Conservation (phyloP, 2,329 filamentous ascomycete species). For the Ophiostoma novo-ulmi region DNA sequence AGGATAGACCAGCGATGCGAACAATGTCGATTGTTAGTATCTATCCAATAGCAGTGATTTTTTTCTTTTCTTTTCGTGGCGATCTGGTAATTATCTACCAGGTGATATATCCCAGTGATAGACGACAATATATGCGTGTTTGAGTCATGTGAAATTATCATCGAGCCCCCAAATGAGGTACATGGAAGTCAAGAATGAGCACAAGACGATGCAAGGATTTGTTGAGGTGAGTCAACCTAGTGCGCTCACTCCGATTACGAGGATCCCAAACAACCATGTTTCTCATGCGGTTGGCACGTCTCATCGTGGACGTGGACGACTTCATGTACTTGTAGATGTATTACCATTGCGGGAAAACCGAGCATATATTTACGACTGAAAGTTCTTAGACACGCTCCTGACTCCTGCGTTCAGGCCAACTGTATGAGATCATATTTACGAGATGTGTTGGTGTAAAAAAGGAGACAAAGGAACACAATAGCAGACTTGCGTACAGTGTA, state of each 20-base stretch:
- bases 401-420: slow-evolving; percentile 4
- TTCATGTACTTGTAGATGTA: not conserved
- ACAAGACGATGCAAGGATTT: not conserved
- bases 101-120: not conserved
- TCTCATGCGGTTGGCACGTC: slow-evolving; percentile 2
- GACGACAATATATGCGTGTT: not conserved
- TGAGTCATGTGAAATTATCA: not conserved
- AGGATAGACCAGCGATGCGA: not conserved
- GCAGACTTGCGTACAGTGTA: not conserved
- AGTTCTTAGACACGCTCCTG: slow-evolving; percentile 11
- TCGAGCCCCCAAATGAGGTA: not conserved
- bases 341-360: not conserved
- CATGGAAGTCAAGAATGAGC: not conserved
- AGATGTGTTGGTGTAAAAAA: slow-evolving; percentile 10
- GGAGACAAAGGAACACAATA: not conserved
- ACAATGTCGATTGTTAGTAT: not conserved
- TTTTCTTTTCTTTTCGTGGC: not conserved
- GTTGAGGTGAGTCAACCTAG: not conserved
- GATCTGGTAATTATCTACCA: not conserved
- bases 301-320: not conserved
- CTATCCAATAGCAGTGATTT: not conserved
- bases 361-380: not conserved
- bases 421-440: not conserved
- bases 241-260: not conserved
- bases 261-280: slow-evolving; percentile 1